These are phyloP conservation scores for Citrus glauca DNA, from an alignment of 345 rosid species.

Conservation along the genomic window DNA sequence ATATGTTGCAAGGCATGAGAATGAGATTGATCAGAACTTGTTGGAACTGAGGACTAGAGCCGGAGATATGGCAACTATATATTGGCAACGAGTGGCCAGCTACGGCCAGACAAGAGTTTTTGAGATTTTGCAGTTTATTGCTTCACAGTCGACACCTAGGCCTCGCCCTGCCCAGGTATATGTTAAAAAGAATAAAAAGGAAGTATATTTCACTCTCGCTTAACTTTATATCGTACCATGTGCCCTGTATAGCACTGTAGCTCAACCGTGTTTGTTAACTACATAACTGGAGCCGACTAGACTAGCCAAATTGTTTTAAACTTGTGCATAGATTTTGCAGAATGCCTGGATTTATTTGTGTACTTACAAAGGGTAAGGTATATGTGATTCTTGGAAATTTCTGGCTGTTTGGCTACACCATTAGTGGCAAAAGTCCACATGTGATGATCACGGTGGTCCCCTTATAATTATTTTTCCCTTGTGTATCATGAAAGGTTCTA, in stretches of 20 bases:
- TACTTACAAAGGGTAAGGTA: neutral
- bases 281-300: neutral
- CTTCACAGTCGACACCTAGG: conserved; percentile 46
- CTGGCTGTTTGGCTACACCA: neutral
- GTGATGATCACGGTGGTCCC: neutral
- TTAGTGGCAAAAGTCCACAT: neutral
- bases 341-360: neutral
- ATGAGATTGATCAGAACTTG: conserved; percentile 59
- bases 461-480: neutral
- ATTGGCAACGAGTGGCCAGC: conserved; percentile 55
- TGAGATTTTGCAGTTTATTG: conserved; percentile 47
- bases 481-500: neutral
- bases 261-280: neutral
- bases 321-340: neutral
- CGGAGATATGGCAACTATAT: conserved; percentile 45
- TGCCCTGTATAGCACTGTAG: neutral
- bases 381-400: neutral
- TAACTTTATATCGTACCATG: neutral
- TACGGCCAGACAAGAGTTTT: conserved; percentile 49
- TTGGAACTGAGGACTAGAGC: conserved; percentile 50
- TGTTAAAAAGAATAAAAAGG: neutral
- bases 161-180: conserved; percentile 50
- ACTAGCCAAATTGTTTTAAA: neutral
- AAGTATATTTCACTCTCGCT: neutral
- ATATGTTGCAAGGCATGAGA: conserved; percentile 55